Percentiles rank a stretch among this genome's conserved stretches.
Evolutionary conservation across 371 early-diverging fungal genomes (phyloP).

Genomic region (Syncephalastrum racemosum): DNA sequence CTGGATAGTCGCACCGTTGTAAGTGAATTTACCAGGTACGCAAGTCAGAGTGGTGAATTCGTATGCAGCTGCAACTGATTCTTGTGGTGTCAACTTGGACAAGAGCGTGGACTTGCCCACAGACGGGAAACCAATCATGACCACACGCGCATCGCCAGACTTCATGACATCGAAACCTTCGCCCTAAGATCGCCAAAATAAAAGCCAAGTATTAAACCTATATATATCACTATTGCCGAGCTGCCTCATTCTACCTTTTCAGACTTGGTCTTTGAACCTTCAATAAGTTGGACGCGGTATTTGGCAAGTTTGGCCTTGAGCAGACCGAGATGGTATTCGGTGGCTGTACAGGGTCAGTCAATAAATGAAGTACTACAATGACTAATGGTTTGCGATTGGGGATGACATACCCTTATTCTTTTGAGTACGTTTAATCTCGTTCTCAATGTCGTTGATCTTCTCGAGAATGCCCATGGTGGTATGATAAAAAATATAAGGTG

Average conservation of each 20-base stretch:
- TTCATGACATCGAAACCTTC: conserved; percentile 98
- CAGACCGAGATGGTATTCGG: conserved; percentile 96
- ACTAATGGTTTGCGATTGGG: conserved; percentile 12
- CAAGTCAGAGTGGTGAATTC: conserved; percentile 99
- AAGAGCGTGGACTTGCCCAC: conserved; percentile 99
- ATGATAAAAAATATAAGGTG: neutral
- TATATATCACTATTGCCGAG: neutral
- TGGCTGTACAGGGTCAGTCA: conserved; percentile 53
- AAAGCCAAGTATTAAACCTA: neutral
- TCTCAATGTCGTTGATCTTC: conserved; percentile 88
- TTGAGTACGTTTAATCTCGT: conserved; percentile 86
- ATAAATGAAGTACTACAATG: neutral
- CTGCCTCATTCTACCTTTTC: conserved; percentile 65
- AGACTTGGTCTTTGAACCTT: conserved; percentile 78
- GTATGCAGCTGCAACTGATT: conserved; percentile 92
- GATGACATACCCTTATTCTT: conserved; percentile 78
- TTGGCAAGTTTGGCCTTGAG: conserved; percentile 97
- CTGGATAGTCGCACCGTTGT: conserved; percentile 98
- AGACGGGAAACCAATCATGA: conserved; percentile 98
- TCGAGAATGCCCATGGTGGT: conserved; percentile 87
- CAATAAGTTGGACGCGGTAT: conserved; percentile 92
- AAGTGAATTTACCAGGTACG: conserved; percentile 97
- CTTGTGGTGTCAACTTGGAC: conserved; percentile 93
- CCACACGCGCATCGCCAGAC: conserved; percentile 98
- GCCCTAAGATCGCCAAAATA: conserved; percentile 51